These are phyloP conservation scores for Blastobotrys malaysiensis DNA, from an alignment of 1,139 yeast genomes.

Conservation along the genomic window DNA sequence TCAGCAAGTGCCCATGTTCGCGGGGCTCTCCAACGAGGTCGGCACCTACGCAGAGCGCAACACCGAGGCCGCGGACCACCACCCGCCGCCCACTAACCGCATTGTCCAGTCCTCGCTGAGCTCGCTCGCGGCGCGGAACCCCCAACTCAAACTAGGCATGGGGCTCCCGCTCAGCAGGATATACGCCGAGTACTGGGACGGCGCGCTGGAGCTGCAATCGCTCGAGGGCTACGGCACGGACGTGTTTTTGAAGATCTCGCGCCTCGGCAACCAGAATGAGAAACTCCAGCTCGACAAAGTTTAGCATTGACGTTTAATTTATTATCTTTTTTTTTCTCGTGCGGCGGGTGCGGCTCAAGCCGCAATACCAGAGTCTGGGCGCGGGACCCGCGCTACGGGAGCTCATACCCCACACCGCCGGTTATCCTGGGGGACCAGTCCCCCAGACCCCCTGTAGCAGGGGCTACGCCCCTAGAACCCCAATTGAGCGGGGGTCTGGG, in stretches of 20 bases:
- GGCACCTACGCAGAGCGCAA: slow-evolving; percentile 17
- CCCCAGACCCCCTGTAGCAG: no score
- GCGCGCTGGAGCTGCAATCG: slow-evolving; percentile 73
- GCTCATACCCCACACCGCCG: no score
- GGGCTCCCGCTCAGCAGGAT: slow-evolving; percentile 90
- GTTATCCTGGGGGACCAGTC: no score
- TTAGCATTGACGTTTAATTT: slow-evolving; percentile 22
- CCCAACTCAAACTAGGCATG: slow-evolving; percentile 69
- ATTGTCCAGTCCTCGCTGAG: slow-evolving; percentile 39
- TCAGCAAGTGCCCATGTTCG: slow-evolving; percentile 36
- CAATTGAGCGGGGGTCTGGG: no score
- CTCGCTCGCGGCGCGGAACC: slow-evolving; percentile 63
- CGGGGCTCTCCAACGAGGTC: slow-evolving; percentile 28
- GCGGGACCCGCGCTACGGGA: no score
- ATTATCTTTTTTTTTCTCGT: no score
- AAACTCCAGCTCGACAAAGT: slow-evolving; percentile 71
- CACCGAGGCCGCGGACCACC: slow-evolving; percentile 2
- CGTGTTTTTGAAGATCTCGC: slow-evolving; percentile 70
- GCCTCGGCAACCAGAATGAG: slow-evolving; percentile 65
- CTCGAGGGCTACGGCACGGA: slow-evolving; percentile 91
- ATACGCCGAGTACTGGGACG: slow-evolving; percentile 96
- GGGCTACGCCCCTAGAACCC: no score
- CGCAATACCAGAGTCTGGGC: no score
- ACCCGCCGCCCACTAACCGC: slow-evolving; percentile 3
- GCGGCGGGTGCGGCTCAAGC: no score